Percentiles rank a stretch among this genome's conserved stretches.
phyloP scores from a whole-genome alignment of 768 basidiomycete genomes.

The Rhodotorula paludigena region DNA sequence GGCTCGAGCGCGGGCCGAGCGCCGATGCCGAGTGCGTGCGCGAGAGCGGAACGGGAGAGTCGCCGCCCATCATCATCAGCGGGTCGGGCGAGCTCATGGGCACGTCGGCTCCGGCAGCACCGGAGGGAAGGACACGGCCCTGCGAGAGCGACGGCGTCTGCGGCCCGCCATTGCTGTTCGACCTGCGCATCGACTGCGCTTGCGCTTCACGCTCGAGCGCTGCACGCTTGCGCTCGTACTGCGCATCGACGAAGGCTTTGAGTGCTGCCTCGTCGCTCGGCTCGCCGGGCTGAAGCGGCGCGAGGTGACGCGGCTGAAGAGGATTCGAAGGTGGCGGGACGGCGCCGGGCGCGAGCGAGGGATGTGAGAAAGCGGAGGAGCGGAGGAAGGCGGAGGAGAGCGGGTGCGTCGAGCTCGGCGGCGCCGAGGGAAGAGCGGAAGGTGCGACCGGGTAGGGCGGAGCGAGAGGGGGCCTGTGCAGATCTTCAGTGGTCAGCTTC shows the following conservation, averaged over 20 bases:
- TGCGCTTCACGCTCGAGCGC: not conserved
- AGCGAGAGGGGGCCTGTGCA: not conserved
- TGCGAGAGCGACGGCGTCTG: conserved; percentile 1
- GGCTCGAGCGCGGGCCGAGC: not conserved
- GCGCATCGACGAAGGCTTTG: not conserved
- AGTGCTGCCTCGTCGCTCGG: not conserved
- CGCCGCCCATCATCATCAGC: not conserved
- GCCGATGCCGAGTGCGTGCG: not conserved
- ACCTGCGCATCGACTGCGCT: not conserved
- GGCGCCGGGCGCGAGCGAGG: conserved; percentile 52
- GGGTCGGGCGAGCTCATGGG: conserved; percentile 23
- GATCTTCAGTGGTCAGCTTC: not conserved
- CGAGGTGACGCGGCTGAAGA: not conserved
- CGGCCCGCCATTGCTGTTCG: not conserved
- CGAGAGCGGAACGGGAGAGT: not conserved
- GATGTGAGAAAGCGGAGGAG: conserved; percentile 49
- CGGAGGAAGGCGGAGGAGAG: conserved; percentile 14
- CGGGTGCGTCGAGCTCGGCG: not conserved
- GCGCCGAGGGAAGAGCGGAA: not conserved
- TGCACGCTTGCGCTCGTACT: not conserved
- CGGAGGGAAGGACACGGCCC: not conserved
- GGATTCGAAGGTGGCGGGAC: conserved; percentile 50
- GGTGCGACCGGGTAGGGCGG: conserved; percentile 8
- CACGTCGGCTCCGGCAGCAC: not conserved
- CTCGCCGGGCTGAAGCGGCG: not conserved